Base-by-base conservation (phyloP, 768 basidiomycete genomes). In the Pleurotus pulmonarius region DNA sequence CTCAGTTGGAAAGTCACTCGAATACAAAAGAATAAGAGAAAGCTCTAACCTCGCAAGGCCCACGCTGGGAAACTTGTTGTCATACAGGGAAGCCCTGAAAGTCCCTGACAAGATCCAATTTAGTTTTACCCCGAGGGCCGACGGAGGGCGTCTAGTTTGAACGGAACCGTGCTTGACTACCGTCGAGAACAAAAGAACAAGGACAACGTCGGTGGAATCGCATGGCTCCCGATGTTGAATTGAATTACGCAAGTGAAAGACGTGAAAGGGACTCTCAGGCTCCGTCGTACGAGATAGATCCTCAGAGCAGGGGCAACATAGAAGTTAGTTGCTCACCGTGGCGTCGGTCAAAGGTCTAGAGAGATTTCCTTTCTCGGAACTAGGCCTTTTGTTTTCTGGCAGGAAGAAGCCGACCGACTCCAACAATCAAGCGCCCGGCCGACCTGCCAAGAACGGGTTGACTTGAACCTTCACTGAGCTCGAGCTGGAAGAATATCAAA, bases 21-120 rank as follows among this genome's bases (percentile, higher is more conserved):
- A 47, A 47, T 47, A 39, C 37, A 53, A 53, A 41, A 49, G 48
- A 49, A 49, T 49, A 49, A 49, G 20, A 20, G 26, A n/a, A n/a
- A 44, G 41, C n/a, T 34, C 29, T 29, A 29, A 29, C 29, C 29
- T n/a, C 20, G 41, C 20, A 44, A 44, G 41, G 41, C n/a, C 41
- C 41, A 44, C 5, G 9, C n/a, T 44, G 41, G 41, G 41, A 44
- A 43, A 22, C 41, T 44, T 34, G 29, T 34, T 34, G 29, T 34
- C 29, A 34, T 34, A 34, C 20, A 15, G 20, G 22, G 48, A 15
- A n/a, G 15, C 48, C 48, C 48, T 49, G 51, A 53, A 20, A 13
- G 39, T n/a, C 51, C 51, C 51, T 53, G 51, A 53, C 24, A n/a
- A 22, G 34, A 38, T n/a, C 48, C 48, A 34, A 49, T 47, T 24